These are phyloP conservation scores for Amphicarpaea edgeworthii DNA, from an alignment of 306 rosid species.

Conservation along the genomic window DNA sequence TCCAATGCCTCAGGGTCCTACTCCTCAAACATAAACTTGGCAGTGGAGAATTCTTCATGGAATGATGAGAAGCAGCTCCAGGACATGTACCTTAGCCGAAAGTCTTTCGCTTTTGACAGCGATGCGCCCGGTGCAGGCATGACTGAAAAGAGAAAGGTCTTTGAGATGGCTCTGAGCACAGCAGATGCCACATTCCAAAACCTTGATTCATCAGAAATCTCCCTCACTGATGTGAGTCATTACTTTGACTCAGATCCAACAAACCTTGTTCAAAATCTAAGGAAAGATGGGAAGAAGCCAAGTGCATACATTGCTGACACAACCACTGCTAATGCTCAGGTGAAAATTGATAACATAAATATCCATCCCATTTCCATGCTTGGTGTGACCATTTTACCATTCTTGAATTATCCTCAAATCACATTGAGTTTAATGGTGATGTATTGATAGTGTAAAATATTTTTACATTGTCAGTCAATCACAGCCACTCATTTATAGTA, in stretches of 20 bases:
- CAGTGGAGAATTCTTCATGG: background rate
- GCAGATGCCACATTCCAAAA: slow-evolving; percentile 12
- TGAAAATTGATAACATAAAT: background rate
- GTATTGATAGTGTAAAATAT: too few relatives aligned
- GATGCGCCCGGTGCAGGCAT: slow-evolving; percentile 6
- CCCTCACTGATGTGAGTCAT: slow-evolving; percentile 10
- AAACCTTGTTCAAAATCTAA: background rate
- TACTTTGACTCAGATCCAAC: slow-evolving; percentile 12
- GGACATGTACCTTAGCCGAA: background rate
- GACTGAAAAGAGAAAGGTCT: background rate
- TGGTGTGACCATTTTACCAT: too few relatives aligned
- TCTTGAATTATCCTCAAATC: background rate
- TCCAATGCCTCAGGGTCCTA: slow-evolving; percentile 12
- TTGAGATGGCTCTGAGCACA: slow-evolving; percentile 16
- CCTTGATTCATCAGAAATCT: slow-evolving; percentile 7
- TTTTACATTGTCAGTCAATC: too few relatives aligned
- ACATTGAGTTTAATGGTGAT: background rate
- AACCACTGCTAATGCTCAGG: slow-evolving; percentile 5
- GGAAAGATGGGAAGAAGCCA: slow-evolving; percentile 5
- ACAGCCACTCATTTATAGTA: too few relatives aligned
- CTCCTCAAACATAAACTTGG: slow-evolving; percentile 13
- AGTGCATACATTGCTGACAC: slow-evolving; percentile 1
- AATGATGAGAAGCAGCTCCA: slow-evolving; percentile 16
- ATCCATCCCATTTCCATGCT: background rate
- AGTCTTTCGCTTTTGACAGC: background rate